phyloP scores from a whole-genome alignment of 2,329 filamentous ascomycete genomes.

The Aspergillus cejpii region DNA sequence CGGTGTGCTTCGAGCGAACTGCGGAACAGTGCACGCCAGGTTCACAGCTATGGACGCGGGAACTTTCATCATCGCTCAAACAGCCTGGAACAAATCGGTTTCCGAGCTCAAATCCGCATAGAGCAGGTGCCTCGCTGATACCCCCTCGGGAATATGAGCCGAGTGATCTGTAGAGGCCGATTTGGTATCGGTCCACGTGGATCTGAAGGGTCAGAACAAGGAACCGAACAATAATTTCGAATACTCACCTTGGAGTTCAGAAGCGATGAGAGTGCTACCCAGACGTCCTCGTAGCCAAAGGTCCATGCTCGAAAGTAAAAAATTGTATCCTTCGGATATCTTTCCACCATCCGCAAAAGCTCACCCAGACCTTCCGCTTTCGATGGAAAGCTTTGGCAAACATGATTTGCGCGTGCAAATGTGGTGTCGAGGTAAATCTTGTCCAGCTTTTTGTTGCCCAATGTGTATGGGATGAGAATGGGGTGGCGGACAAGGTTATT shows the following conservation, averaged over 20 bases:
- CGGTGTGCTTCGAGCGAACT: conserved; percentile 47
- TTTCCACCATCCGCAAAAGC: conserved; percentile 59
- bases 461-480: conserved; percentile 64
- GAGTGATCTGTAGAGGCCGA: conserved; percentile 63
- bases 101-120: conserved; percentile 68
- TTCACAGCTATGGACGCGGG: conserved; percentile 80
- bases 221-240: neutral
- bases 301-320: conserved; percentile 90
- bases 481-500: conserved; percentile 66
- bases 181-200: conserved; percentile 77
- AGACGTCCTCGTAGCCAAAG: conserved; percentile 88
- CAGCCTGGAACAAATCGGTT: conserved; percentile 65
- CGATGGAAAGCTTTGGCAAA: conserved; percentile 49
- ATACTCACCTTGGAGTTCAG: conserved; percentile 55
- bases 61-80: conserved; percentile 57
- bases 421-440: conserved; percentile 88
- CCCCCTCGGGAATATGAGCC: conserved; percentile 38
- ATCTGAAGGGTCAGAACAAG: conserved; percentile 44
- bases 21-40: conserved; percentile 49
- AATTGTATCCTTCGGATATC: conserved; percentile 64
- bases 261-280: conserved; percentile 68
- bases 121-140: conserved; percentile 56
- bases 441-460: conserved; percentile 61
- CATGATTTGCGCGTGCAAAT: conserved; percentile 51
- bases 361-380: conserved; percentile 72